phyloP scores from a whole-genome alignment of 2,329 filamentous ascomycete genomes.

The Botrytis aclada region DNA sequence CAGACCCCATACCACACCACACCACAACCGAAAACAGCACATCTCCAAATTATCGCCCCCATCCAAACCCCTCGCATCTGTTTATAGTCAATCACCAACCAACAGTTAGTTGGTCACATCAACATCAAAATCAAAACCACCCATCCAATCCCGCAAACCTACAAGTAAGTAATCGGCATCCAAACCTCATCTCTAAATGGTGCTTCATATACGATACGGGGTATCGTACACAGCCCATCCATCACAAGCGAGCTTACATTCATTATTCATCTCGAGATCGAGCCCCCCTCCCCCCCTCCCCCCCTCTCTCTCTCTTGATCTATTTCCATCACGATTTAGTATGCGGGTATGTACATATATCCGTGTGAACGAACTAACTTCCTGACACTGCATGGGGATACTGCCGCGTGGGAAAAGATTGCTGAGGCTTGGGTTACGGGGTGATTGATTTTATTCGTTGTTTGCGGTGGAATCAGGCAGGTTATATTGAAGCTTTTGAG shows the following conservation, averaged over 20 bases:
- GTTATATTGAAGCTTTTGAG: neutral
- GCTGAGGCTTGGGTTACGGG: neutral
- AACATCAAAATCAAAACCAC: too few relatives aligned
- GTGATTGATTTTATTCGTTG: neutral
- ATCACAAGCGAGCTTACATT: slow-evolving; percentile 3
- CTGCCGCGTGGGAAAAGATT: too few relatives aligned
- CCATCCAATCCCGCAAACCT: neutral
- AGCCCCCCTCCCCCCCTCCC: too few relatives aligned
- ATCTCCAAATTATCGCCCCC: neutral
- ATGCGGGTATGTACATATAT: neutral
- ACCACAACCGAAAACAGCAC: neutral
- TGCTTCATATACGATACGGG: neutral
- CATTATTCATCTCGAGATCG: neutral
- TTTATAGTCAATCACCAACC: neutral
- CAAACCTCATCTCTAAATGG: neutral
- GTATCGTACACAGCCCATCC: neutral
- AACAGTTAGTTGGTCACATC: too few relatives aligned
- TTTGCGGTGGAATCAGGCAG: neutral
- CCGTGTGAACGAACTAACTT: neutral
- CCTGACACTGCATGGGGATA: neutral
- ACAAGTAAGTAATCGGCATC: neutral
- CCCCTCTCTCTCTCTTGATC: too few relatives aligned
- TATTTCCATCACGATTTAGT: neutral
- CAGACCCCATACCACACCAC: neutral
- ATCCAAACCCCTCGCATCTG: neutral